phyloP scores from a whole-genome alignment of 192 early-diverging fungal species.

The Geranomyces variabilis region DNA sequence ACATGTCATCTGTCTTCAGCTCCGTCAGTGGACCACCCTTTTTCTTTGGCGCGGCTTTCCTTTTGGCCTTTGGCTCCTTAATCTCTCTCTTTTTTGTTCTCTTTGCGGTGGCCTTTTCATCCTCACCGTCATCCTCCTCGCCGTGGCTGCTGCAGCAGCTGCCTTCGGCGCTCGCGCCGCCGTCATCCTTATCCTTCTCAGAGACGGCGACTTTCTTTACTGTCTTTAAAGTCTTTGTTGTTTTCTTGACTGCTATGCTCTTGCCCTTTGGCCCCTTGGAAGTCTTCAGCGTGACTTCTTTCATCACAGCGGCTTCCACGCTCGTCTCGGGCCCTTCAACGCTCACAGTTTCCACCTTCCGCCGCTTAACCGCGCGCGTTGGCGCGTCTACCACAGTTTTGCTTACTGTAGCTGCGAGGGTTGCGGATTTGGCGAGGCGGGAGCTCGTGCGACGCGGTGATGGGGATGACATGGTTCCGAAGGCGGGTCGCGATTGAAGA shows the following conservation, averaged over 20 bases:
- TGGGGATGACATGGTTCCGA: too few relatives aligned
- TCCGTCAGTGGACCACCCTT: not conserved
- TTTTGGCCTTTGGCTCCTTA: conserved; percentile 6
- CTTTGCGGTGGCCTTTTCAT: not conserved
- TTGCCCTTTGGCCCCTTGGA: not conserved
- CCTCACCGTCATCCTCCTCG: not conserved
- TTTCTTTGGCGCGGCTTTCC: not conserved
- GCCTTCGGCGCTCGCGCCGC: too few relatives aligned
- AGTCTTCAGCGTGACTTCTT: not conserved
- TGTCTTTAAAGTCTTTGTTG: not conserved
- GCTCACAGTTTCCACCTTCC: not conserved
- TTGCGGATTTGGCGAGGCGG: not conserved
- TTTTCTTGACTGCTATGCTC: not conserved
- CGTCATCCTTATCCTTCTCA: not conserved
- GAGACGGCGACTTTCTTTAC: not conserved
- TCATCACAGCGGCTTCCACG: not conserved
- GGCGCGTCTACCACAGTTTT: not conserved
- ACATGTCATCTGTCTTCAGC: conserved; percentile 22
- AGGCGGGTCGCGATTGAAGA: too few relatives aligned
- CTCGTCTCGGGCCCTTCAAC: not conserved
- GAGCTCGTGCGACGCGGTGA: not conserved
- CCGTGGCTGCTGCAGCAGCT: not conserved
- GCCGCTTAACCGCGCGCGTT: not conserved
- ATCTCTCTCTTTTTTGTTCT: not conserved
- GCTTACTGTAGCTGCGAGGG: not conserved